These are phyloP conservation scores for Pinus albicaulis DNA, from an alignment of 75 land plant genomes.

Conservation along the genomic window DNA sequence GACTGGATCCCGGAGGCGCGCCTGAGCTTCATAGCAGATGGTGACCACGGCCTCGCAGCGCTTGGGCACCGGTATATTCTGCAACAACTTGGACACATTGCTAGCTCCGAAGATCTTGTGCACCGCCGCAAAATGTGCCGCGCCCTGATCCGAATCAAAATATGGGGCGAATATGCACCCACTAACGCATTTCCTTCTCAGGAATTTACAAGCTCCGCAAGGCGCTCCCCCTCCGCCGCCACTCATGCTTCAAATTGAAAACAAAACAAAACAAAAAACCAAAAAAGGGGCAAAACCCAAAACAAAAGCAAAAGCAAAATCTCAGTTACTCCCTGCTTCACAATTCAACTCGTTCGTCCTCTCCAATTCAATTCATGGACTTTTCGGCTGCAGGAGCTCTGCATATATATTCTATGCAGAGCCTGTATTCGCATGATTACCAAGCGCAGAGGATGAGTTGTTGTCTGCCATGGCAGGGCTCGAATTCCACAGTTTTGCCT, in stretches of 20 bases:
- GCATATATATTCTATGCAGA: background rate
- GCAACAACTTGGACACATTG: slow-evolving; percentile 89
- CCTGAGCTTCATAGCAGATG: slow-evolving; percentile 93
- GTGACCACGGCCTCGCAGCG: slow-evolving; percentile 93
- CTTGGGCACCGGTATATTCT: slow-evolving; percentile 62
- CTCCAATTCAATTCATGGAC: background rate
- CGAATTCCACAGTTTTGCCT: background rate
- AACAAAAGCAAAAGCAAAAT: background rate
- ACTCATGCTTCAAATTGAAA: background rate
- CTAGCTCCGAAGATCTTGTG: slow-evolving; percentile 98
- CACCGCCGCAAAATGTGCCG: slow-evolving; percentile 96
- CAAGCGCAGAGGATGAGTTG: background rate
- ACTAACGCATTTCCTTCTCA: slow-evolving; percentile 73
- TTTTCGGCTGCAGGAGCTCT: background rate
- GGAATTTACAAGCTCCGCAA: slow-evolving; percentile 51
- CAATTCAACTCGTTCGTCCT: background rate
- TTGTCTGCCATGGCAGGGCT: background rate
- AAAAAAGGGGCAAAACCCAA: too few species aligned
- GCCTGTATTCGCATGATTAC: background rate
- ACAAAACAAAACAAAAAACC: too few species aligned
- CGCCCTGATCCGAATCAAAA: slow-evolving; percentile 91
- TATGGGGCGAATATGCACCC: slow-evolving; percentile 95
- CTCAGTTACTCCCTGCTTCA: background rate
- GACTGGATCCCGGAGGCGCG: slow-evolving; percentile 87
- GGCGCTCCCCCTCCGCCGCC: slow-evolving; percentile 20